Evolutionary conservation across 2,329 filamentous ascomycete genomes (phyloP), one percentile per base, ranked within the genome.

Genomic region (Dothistroma pini): DNA sequence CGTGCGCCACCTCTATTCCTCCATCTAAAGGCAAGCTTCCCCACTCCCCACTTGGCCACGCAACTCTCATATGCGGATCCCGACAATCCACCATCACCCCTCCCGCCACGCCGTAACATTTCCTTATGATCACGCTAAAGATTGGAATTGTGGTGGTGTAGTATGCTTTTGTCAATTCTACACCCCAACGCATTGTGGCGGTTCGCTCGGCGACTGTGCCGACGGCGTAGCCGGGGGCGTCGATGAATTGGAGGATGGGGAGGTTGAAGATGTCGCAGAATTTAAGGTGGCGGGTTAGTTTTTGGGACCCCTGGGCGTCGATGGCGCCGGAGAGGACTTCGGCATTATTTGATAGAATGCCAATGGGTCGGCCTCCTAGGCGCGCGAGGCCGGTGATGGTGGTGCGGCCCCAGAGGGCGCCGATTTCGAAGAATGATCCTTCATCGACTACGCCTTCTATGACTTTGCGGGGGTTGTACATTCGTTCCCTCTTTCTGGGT

Each of bases 211-310:
- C 85, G 0, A 83, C 78, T 0, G 85, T 87, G 0, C 86, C 86
- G 49, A 88, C 84, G 0, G 85, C 84, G 64, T 87, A 88, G 1
- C 86, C 83, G 3, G 83, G 85, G 1, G 86, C 77, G 69, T 88
- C 85, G 5, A 88, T 78, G 64, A 88, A 87, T 68, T 88, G 86
- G 8, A 88, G 60, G 4, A 87, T 75, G 0, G 86, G 86, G 2
- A 88, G 74, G 63, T 88, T 88, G 77, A 88, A 86, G 49, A 87
- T 79, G 67, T 88, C 86, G 63, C 84, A 83, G 67, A 88, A 80
- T 67, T 87, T 87, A 38, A 88, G 73, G 71, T 86, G 80, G 1
- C 83, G 76, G 0, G 80, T 82, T 21, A 87, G 76, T 67, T 88
- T 88, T 64, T 87, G 85, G 10, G 81, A 83, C 5, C 85, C 85